These are phyloP conservation scores for Mastigamoeba balamuthi DNA, from an alignment of 78 protist genomes.

Conservation along the genomic window DNA sequence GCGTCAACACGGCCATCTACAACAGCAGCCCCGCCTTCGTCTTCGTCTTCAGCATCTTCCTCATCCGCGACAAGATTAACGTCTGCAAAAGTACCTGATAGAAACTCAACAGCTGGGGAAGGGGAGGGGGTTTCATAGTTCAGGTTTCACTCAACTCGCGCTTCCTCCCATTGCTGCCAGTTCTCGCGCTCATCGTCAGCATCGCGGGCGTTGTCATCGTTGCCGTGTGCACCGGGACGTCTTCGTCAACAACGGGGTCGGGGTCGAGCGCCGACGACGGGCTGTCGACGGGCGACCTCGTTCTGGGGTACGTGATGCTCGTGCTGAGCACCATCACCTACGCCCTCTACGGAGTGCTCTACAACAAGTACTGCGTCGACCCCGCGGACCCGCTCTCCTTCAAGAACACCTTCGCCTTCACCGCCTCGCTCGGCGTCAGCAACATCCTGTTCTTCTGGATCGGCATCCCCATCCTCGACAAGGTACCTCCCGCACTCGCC, in stretches of 20 bases:
- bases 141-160: too few relatives aligned
- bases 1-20: neutral
- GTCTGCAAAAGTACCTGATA: too few relatives aligned
- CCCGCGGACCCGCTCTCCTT: neutral
- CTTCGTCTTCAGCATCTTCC: neutral
- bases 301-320: neutral
- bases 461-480: too few relatives aligned
- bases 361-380: neutral
- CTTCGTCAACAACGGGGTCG: neutral
- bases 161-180: too few relatives aligned
- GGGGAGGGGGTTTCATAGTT: too few relatives aligned
- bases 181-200: neutral
- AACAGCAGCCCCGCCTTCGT: neutral
- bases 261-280: neutral
- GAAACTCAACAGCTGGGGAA: too few relatives aligned
- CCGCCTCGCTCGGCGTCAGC: neutral
- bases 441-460: neutral
- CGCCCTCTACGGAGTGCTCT: neutral
- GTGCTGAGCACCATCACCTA: neutral
- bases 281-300: neutral
- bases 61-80: neutral
- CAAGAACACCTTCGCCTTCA: neutral
- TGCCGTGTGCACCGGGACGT: neutral
- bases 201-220: neutral
- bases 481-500: too few relatives aligned